phyloP scores from a whole-genome alignment of 2,329 filamentous ascomycete species.

The Trichoderma atroviride region DNA sequence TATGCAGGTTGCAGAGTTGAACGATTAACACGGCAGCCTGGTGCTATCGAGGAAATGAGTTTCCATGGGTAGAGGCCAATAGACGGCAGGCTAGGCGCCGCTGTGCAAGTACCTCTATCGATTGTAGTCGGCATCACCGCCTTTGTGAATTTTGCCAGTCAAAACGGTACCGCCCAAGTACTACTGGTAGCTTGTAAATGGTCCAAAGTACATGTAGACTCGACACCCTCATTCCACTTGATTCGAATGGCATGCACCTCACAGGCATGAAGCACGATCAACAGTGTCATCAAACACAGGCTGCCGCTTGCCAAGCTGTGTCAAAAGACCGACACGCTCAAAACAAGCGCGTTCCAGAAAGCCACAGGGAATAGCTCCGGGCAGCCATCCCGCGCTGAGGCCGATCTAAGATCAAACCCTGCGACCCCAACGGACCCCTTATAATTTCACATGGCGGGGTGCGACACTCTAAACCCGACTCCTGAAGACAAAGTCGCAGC shows the following conservation, averaged over 20 bases:
- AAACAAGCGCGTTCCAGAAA: conserved; percentile 8
- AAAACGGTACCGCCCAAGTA: not conserved
- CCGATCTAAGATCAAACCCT: conserved; percentile 25
- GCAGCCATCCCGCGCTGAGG: not conserved
- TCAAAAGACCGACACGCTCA: not conserved
- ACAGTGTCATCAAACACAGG: not conserved
- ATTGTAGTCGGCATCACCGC: not conserved
- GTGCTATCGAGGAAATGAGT: not conserved
- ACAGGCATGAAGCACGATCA: not conserved
- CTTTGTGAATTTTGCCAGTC: not conserved
- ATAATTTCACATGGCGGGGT: conserved; percentile 25
- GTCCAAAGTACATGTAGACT: not conserved
- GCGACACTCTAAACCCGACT: conserved; percentile 10
- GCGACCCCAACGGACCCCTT: conserved; percentile 15
- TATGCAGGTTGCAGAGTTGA: not conserved
- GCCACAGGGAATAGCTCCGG: not conserved
- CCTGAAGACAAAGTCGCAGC: conserved; percentile 22
- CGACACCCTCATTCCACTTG: not conserved
- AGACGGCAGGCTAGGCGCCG: not conserved
- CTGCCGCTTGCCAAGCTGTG: not conserved
- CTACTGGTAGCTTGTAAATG: not conserved
- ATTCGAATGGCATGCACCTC: not conserved
- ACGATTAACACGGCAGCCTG: not conserved
- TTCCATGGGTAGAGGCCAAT: not conserved
- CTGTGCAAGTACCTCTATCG: not conserved